These are phyloP conservation scores for Boletus hoseneyae DNA, from an alignment of 1,284 basidiomycete species.

Conservation along the genomic window DNA sequence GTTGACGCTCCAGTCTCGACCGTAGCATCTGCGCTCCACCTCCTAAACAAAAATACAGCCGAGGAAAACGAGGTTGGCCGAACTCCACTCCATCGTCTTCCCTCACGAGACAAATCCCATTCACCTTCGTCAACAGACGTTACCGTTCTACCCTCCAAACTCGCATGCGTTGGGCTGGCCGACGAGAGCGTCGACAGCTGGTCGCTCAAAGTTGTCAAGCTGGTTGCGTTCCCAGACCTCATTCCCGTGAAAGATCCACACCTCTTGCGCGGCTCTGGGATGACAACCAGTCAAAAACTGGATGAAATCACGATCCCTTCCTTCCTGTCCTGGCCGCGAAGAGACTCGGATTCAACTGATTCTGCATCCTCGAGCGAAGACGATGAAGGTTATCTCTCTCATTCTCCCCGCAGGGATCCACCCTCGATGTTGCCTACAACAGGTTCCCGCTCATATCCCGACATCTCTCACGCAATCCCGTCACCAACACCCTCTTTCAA, in stretches of 20 bases:
- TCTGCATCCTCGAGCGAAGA: constrained; percentile 36
- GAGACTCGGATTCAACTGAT: constrained; percentile 22
- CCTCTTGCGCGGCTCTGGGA: constrained; percentile 5
- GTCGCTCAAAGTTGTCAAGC: constrained; percentile 70
- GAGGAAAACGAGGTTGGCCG: constrained; percentile 5
- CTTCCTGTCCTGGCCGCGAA: constrained; percentile 24
- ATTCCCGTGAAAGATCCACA: constrained; percentile 37
- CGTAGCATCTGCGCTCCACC: constrained; percentile 29
- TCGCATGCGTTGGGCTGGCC: constrained; percentile 56
- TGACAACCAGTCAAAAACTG: constrained; percentile 11
- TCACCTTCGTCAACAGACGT: constrained; percentile 49
- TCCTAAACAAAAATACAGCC: constrained; percentile 9
- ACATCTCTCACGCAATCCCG: constrained; percentile 33
- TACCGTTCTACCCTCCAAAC: constrained; percentile 47
- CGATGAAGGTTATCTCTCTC: constrained; percentile 56
- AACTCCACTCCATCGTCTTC: constrained; percentile 11
- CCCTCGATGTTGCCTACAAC: constrained; percentile 33
- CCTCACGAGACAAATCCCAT: constrained; percentile 37
- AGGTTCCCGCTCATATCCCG: constrained; percentile 43
- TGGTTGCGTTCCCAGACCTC: constrained; percentile 69
- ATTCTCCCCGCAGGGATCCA: constrained; percentile 43
- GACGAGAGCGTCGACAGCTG: constrained; percentile 65
- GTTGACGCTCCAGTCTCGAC: constrained; percentile 34
- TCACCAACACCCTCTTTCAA: constrained; percentile 32
- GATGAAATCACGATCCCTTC: constrained; percentile 19